Evolutionary conservation across 192 early-diverging fungal species (phyloP).

Genomic region (Spizellomyces punctatus): DNA sequence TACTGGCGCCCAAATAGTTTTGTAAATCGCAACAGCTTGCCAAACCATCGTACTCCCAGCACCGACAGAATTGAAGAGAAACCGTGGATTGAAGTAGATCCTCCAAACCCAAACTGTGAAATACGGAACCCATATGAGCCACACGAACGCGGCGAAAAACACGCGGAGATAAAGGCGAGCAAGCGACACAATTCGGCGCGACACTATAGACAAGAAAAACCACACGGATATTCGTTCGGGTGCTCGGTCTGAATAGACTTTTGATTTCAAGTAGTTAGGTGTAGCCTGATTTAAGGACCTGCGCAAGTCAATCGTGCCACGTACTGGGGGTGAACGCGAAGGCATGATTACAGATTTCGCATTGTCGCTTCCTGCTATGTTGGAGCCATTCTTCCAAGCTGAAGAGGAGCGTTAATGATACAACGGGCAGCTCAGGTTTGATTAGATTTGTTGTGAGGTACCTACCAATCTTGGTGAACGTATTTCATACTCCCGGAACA

Average conservation of each 20-base stretch:
- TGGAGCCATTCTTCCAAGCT: constrained; percentile 79
- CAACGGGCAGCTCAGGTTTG: too few relatives aligned
- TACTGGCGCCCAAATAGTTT: background rate
- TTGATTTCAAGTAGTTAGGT: constrained; percentile 10
- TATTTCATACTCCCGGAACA: constrained; percentile 93
- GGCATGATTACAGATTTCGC: constrained; percentile 88
- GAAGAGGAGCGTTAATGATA: background rate
- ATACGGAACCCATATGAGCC: constrained; percentile 84
- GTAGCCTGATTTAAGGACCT: too few relatives aligned
- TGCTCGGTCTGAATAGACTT: constrained; percentile 44
- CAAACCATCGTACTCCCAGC: background rate
- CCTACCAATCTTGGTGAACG: constrained; percentile 90
- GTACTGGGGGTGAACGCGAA: constrained; percentile 84
- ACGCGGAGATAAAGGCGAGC: constrained; percentile 53
- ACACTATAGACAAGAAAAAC: constrained; percentile 32
- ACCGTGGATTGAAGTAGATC: constrained; percentile 65
- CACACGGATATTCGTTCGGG: constrained; percentile 33
- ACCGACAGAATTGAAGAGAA: background rate
- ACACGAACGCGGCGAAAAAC: constrained; percentile 68
- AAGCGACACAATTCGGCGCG: background rate
- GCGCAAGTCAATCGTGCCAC: constrained; percentile 16
- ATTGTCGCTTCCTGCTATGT: constrained; percentile 50
- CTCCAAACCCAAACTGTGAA: constrained; percentile 82
- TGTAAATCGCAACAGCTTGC: too few relatives aligned
- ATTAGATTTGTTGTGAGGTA: too few relatives aligned